Base-by-base conservation (phyloP, 805 yeast genomes). In the Candida parachauliodes region DNA sequence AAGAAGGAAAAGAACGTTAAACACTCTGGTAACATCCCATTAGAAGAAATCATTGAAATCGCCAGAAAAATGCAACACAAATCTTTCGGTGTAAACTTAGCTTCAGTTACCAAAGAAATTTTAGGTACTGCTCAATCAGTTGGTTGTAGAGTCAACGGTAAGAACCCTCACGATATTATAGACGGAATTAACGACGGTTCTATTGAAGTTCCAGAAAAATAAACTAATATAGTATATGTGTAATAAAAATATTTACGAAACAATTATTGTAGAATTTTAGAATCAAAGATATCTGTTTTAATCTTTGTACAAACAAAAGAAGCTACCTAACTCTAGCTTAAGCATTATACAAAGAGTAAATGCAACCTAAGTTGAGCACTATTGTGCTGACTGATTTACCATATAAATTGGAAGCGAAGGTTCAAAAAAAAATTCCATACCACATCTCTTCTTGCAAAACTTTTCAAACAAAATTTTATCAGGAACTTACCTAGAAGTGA, bases 1-100 rank as follows among this genome's bases (percentile, higher is more conserved):
- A 93, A 93, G 94, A 93, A 93, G 95, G 98, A 93, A 70, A 93
- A 93, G 93, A 91, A 93, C 79, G 86, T 93, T 74, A 88, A 89
- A 82, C 98, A 93, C 87, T 82, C 81, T 70, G 98, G 98, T 79
- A 93, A 91, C 91, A 81, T 93, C 65, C 88, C 96, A 63, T 79
- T 93, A 63, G 95, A 88, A 64, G 96, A 91, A 76, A 86, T 93
- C 75, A 79, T 78, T 72, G 96, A 88, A 70, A 85, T 93, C 67
- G 98, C 98, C 62, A 89, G 96, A 77, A 83, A 83, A 68, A 91
- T 93, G 98, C 83, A 79, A 72, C 88, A 84, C 71, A 93, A 93
- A 79, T 88, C 97, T 50, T 88, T 93, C 73, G 96, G 98, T 79
- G 91, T 88, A 86, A 86, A 63, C 74, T 83, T 93, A 70, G 88